Evolutionary conservation across 164 flowering plant genomes (phyloP).

Genomic region (Cinnamomum chago): DNA sequence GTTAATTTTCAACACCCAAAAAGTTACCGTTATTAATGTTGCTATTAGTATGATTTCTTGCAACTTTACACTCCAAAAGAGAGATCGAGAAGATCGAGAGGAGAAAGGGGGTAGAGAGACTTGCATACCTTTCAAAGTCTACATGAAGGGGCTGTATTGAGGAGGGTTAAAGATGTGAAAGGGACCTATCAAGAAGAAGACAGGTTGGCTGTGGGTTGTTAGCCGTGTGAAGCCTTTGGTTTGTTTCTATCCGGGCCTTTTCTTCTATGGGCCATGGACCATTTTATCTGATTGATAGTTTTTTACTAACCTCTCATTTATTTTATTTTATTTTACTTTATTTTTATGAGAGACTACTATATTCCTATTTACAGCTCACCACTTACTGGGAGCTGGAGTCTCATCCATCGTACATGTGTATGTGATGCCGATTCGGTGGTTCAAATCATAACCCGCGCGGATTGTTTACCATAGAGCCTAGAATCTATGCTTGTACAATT

Average conservation of each 20-base stretch:
- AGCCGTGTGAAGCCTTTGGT: neutral
- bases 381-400: neutral
- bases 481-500: no score
- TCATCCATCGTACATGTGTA: neutral
- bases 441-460: neutral
- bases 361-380: neutral
- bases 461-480: neutral
- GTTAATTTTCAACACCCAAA: constrained; percentile 16
- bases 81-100: no score
- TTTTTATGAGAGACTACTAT: no score
- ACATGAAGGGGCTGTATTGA: constrained; percentile 25
- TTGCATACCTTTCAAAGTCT: constrained; percentile 49
- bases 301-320: neutral
- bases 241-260: neutral
- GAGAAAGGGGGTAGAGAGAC: constrained; percentile 18
- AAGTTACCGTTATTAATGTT: neutral
- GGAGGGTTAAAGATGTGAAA: constrained; percentile 49
- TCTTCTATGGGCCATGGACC: neutral
- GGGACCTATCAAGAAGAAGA: constrained; percentile 45
- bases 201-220: constrained; percentile 43
- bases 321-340: neutral
- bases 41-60: neutral
- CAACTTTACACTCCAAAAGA: neutral
- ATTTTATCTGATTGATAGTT: no score
- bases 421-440: neutral